Conservation (phyloP, 805 yeast genomes). For the Isabelozyma gotoi region DNA sequence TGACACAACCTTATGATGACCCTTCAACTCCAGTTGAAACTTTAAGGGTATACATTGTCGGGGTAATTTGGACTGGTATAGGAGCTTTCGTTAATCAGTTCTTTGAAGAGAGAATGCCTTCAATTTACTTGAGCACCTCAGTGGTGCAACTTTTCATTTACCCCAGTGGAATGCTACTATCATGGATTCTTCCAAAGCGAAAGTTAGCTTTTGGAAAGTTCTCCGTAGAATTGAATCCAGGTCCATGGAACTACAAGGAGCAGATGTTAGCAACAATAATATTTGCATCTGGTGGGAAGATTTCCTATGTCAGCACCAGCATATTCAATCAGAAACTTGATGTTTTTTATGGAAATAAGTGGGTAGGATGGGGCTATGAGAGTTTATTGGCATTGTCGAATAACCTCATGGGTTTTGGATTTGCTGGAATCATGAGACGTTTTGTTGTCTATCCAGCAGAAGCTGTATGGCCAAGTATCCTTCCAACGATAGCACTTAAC, state of each 20-base stretch:
- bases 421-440: slow-evolving; percentile 28
- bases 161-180: slow-evolving; percentile 40
- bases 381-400: slow-evolving; percentile 19
- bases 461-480: slow-evolving; percentile 51
- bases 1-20: slow-evolving; percentile 32
- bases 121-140: slow-evolving; percentile 39
- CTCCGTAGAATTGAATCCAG: slow-evolving; percentile 31
- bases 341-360: slow-evolving; percentile 24
- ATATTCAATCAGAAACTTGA: slow-evolving; percentile 19
- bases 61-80: slow-evolving; percentile 48
- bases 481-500: slow-evolving; percentile 29
- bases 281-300: slow-evolving; percentile 19
- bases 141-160: slow-evolving; percentile 46
- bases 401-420: slow-evolving; percentile 29
- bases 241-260: slow-evolving; percentile 44
- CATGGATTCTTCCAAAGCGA: slow-evolving; percentile 36
- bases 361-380: slow-evolving; percentile 23
- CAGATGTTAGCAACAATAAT: slow-evolving; percentile 43
- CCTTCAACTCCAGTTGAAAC: slow-evolving; percentile 37
- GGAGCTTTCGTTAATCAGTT: slow-evolving; percentile 57
- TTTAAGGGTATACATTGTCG: slow-evolving; percentile 50
- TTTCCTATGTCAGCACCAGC: slow-evolving; percentile 15
- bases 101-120: slow-evolving; percentile 53
- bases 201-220: slow-evolving; percentile 17
- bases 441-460: slow-evolving; percentile 50